Conservation (phyloP, 2,329 filamentous ascomycete genomes). For the Thielaviopsis punctulata region DNA sequence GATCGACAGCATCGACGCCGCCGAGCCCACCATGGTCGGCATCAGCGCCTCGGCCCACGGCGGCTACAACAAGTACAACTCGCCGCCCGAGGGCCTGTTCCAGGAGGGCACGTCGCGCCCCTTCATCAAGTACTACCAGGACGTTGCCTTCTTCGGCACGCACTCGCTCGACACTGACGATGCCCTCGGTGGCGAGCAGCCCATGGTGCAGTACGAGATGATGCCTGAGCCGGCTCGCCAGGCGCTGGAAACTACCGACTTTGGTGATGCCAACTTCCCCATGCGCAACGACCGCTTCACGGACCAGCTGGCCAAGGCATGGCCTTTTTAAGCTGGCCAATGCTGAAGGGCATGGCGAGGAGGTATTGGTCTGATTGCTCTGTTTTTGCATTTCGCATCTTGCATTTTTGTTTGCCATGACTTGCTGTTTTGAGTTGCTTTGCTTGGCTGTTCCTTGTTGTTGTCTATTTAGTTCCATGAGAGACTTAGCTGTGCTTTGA, state of each 20-base stretch:
- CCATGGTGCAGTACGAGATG: conserved; percentile 27
- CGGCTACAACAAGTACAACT: conserved; percentile 17
- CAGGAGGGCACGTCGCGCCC: conserved; percentile 13
- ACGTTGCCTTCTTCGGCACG: conserved; percentile 16
- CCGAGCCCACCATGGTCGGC: conserved; percentile 19
- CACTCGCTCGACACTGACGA: conserved; percentile 23
- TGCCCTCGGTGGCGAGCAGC: conserved; percentile 21
- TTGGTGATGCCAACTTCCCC: conserved; percentile 25
- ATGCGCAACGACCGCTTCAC: conserved; percentile 21
- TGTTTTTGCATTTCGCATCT: background rate
- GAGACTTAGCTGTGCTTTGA: too few relatives aligned
- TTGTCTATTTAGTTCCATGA: background rate
- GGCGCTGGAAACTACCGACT: conserved; percentile 23
- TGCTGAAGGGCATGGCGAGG: too few relatives aligned
- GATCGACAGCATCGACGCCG: conserved; percentile 17
- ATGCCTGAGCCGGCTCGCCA: conserved; percentile 20
- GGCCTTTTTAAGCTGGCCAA: conserved; percentile 11
- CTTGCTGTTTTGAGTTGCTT: background rate
- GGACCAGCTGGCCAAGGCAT: conserved; percentile 14
- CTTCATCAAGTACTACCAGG: conserved; percentile 20
- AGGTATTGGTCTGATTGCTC: background rate
- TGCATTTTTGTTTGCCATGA: background rate
- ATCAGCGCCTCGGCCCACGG: conserved; percentile 24
- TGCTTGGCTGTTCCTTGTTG: background rate
- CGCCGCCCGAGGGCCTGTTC: background rate